phyloP scores from a whole-genome alignment of 495 filamentous ascomycete genomes.

The Penicillium flavigenum region DNA sequence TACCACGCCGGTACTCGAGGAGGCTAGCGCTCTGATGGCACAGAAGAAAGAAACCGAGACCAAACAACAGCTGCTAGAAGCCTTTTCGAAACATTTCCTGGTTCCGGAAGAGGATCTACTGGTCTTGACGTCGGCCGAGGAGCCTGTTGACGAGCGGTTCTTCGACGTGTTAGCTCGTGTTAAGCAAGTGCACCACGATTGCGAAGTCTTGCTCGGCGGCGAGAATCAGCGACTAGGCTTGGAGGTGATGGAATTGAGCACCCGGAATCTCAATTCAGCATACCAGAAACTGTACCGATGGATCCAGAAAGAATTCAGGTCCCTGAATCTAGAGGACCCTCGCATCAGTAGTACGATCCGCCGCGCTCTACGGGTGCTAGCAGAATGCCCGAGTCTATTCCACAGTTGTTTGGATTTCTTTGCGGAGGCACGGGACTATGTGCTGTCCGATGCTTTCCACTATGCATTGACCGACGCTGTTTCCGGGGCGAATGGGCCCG shows the following conservation, averaged over 20 bases:
- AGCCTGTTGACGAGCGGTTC: constrained; percentile 82
- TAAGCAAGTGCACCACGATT: constrained; percentile 85
- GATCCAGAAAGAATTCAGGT: constrained; percentile 92
- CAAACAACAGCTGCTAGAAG: constrained; percentile 81
- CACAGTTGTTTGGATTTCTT: constrained; percentile 94
- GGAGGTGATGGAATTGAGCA: constrained; percentile 88
- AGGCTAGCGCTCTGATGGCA: constrained; percentile 69
- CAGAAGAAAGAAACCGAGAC: constrained; percentile 76
- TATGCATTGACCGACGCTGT: constrained; percentile 78
- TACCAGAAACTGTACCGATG: constrained; percentile 95
- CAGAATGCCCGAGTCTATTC: constrained; percentile 86
- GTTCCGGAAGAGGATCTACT: constrained; percentile 76
- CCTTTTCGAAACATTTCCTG: constrained; percentile 81
- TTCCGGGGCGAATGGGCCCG: constrained; percentile 29
- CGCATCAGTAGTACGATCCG: constrained; percentile 86
- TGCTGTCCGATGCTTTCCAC: constrained; percentile 88
- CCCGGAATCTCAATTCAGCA: constrained; percentile 79
- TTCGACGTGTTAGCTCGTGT: constrained; percentile 77
- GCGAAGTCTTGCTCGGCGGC: constrained; percentile 81
- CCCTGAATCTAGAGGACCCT: constrained; percentile 89
- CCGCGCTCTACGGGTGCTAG: constrained; percentile 79
- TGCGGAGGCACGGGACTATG: constrained; percentile 82
- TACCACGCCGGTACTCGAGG: constrained; percentile 73
- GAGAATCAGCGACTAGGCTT: constrained; percentile 84
- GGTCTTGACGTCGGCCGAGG: constrained; percentile 68